Conservation (phyloP, 2,329 filamentous ascomycete species). For the Ophiostoma piceae region DNA sequence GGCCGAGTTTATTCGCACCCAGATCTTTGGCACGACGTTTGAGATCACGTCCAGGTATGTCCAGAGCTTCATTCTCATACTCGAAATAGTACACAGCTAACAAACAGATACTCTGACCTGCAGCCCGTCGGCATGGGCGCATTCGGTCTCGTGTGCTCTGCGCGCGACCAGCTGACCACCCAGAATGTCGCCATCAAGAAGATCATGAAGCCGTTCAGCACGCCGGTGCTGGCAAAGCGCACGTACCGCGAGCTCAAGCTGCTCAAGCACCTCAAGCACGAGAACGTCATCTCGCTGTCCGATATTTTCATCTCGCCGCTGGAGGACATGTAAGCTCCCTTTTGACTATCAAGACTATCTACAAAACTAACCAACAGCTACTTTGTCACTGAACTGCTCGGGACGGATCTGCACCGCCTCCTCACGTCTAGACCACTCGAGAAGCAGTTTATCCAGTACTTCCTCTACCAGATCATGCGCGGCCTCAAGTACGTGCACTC, state of each 20-base stretch:
- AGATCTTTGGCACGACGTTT: constrained; percentile 99
- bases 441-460: constrained; percentile 99
- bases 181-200: constrained; percentile 99
- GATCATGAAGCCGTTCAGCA: constrained; percentile 99
- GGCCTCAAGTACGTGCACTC: constrained; percentile 99
- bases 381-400: constrained; percentile 95
- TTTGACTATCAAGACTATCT: constrained; percentile 1
- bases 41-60: constrained; percentile 95
- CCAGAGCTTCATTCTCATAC: not conserved
- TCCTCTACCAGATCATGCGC: constrained; percentile 98
- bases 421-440: constrained; percentile 92
- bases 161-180: constrained; percentile 93
- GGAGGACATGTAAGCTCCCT: constrained; percentile 68
- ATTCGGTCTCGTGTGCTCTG: constrained; percentile 96
- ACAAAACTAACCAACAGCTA: constrained; percentile 48
- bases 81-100: not conserved
- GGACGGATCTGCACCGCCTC: constrained; percentile 91
- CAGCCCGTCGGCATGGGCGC: constrained; percentile 99
- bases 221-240: constrained; percentile 93
- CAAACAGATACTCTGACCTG: constrained; percentile 81
- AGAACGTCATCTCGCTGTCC: constrained; percentile 98
- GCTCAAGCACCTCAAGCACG: constrained; percentile 91
- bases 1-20: constrained; percentile 98
- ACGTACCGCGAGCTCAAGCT: constrained; percentile 97
- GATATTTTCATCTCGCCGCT: constrained; percentile 99